Percentiles rank a stretch among this genome's conserved stretches.
phyloP scores from a whole-genome alignment of 129 eudicot genomes.

The Silybum marianum region DNA sequence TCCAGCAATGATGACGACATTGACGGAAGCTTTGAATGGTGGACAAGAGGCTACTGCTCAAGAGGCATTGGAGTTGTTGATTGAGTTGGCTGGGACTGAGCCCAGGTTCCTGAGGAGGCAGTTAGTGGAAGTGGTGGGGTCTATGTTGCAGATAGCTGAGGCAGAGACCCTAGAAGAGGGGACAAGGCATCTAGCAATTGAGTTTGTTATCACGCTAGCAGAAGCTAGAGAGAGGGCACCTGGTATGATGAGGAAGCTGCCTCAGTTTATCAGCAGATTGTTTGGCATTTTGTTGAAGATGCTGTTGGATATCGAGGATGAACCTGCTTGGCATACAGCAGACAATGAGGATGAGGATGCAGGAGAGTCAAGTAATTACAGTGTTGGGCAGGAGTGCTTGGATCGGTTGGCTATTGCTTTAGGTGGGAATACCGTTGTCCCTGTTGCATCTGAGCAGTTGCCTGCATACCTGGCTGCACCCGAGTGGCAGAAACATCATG shows the following conservation, averaged over 20 bases:
- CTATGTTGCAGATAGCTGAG: conserved; percentile 95
- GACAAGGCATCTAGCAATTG: conserved; percentile 82
- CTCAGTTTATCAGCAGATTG: conserved; percentile 80
- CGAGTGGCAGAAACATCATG: conserved; percentile 94
- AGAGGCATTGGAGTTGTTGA: conserved; percentile 90
- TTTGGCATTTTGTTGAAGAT: conserved; percentile 71
- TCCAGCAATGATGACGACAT: conserved; percentile 92
- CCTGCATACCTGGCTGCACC: conserved; percentile 85
- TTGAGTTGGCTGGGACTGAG: conserved; percentile 97
- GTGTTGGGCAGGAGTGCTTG: conserved; percentile 92
- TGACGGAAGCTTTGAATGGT: conserved; percentile 86
- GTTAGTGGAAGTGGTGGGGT: conserved; percentile 89
- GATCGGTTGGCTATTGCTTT: conserved; percentile 82
- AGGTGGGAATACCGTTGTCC: conserved; percentile 93
- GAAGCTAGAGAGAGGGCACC: conserved; percentile 94
- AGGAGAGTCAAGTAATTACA: conserved; percentile 82
- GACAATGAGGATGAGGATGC: conserved; percentile 91
- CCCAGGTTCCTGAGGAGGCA: conserved; percentile 96
- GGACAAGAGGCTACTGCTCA: conserved; percentile 93
- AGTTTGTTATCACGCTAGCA: conserved; percentile 82
- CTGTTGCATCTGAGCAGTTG: conserved; percentile 88
- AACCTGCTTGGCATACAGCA: conserved; percentile 85
- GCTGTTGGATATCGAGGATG: conserved; percentile 85
- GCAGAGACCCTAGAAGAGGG: conserved; percentile 92
- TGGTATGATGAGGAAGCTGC: conserved; percentile 95